Percentiles rank a stretch among this genome's conserved stretches.
These are phyloP conservation scores for Solanum clarkiae DNA, from an alignment of 257 asterid genomes.

Conservation along the genomic window DNA sequence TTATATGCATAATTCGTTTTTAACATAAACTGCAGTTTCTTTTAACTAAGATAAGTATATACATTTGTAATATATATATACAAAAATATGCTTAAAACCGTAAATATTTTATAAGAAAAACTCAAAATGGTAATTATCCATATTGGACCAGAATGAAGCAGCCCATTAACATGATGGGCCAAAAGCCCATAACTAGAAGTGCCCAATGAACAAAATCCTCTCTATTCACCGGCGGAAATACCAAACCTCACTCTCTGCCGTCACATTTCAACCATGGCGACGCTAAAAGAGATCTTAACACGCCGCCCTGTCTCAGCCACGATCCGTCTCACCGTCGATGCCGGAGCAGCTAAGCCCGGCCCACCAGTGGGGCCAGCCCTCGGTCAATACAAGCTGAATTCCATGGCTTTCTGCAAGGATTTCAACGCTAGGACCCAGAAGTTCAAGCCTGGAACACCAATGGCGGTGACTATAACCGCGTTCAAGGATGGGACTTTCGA, in stretches of 20 bases:
- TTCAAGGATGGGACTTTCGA: conserved; percentile 72
- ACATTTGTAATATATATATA: too few relatives aligned
- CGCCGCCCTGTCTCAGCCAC: conserved; percentile 89
- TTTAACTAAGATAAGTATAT: too few relatives aligned
- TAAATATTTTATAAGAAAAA: too few relatives aligned
- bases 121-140: too few relatives aligned
- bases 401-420: conserved; percentile 91
- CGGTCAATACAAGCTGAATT: conserved; percentile 77
- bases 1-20: too few relatives aligned
- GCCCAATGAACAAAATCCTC: neutral
- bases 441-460: conserved; percentile 76
- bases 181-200: neutral
- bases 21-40: too few relatives aligned
- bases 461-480: conserved; percentile 72
- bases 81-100: too few relatives aligned
- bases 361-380: conserved; percentile 87
- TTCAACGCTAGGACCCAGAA: conserved; percentile 39
- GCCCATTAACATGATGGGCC: neutral
- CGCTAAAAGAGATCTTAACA: conserved; percentile 66
- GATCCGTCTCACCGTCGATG: conserved; percentile 79
- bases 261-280: conserved; percentile 30
- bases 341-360: conserved; percentile 80
- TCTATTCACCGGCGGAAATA: neutral
- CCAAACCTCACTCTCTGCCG: neutral
- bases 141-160: neutral